Base-by-base conservation (phyloP, 2,329 filamentous ascomycete species). In the Aspergillus pseudotamarii region DNA sequence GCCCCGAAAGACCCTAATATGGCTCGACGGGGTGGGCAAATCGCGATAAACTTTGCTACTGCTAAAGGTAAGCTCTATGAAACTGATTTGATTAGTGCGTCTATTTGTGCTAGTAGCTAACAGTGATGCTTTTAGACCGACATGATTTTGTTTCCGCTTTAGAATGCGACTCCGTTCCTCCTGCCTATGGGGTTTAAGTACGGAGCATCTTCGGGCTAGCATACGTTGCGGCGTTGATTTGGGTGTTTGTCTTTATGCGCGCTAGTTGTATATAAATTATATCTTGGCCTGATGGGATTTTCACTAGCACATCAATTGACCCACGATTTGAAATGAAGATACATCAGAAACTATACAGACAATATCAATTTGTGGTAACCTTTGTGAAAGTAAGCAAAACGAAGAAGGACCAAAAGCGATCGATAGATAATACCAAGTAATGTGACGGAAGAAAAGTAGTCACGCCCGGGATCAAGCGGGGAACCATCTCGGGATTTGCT, bases 401-500 rank as follows among this genome's bases (percentile, higher is more conserved):
- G 14, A 36, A 36, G 14, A 36, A 36, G 34, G 0, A 36, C 4
- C 5, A 2, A 36, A 36, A 36, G 14, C 2, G 11, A 36, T 16
- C 14, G 1, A 8, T 36, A 36, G 5, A 6, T 16, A 36, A 16
- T 36, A 5, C 11, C 5, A 36, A 63, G 32, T 26, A 30, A 23
- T 41, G 12, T 16, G 9, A 36, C 26, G 9, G 2, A 51, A 61
- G 65, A 74, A 62, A 64, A 73, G 43, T 72, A 75, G 72, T 72
- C 70, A 71, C 71, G 73, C 74, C 72, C 73, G 72, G 75, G 75
- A 77, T 77, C 74, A 73, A 76, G 76, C 73, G 72, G 72, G 72
- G 75, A 75, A 74, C 74, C 73, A 70, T 75, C 74, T 75, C 73
- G 74, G 74, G 51, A 66, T 68, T 61, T 64, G 63, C 6, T 64